A percentile compares a stretch with the other conserved stretches of the same genome.
These are phyloP conservation scores for Fagus crenata DNA, from an alignment of 306 rosid species.

Conservation along the genomic window DNA sequence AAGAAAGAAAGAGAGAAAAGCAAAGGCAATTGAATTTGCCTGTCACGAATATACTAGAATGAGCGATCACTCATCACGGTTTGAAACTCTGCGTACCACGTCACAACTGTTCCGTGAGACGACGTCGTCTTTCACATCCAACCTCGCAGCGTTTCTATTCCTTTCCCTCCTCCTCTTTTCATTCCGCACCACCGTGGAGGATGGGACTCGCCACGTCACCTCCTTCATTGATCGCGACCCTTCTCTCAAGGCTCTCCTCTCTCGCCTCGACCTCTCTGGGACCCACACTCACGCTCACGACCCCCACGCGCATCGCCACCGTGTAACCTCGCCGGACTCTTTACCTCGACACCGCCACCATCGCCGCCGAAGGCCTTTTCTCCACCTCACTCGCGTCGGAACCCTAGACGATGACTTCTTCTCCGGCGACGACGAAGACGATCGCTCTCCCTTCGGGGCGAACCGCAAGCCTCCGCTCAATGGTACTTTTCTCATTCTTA, in stretches of 20 bases:
- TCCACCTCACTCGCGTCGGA: slow-evolving; percentile 86
- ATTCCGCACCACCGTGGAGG: slow-evolving; percentile 71
- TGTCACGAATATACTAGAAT: too few species aligned
- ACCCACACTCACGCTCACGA: slow-evolving; percentile 10
- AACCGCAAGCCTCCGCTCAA: slow-evolving; percentile 43
- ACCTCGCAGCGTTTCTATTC: slow-evolving; percentile 62
- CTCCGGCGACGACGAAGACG: slow-evolving; percentile 82
- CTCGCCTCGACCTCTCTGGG: slow-evolving; percentile 73
- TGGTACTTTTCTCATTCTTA: slow-evolving; percentile 43
- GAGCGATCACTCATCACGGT: slow-evolving; percentile 52
- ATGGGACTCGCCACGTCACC: slow-evolving; percentile 65
- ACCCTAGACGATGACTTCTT: slow-evolving; percentile 89
- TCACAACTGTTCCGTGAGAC: slow-evolving; percentile 54
- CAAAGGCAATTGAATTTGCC: slow-evolving; percentile 22
- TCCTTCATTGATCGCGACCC: slow-evolving; percentile 87
- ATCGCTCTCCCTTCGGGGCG: slow-evolving; percentile 57
- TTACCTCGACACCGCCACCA: slow-evolving; percentile 38
- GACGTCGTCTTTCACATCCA: slow-evolving; percentile 44
- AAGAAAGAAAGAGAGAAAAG: not conserved
- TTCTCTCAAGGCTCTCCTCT: slow-evolving; percentile 65
- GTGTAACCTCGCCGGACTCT: slow-evolving; percentile 28
- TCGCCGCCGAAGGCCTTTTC: slow-evolving; percentile 60
- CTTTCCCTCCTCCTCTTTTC: slow-evolving; percentile 77
- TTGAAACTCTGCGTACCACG: slow-evolving; percentile 64
- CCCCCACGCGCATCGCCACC: slow-evolving; percentile 13